Evolutionary conservation across 805 yeast genomes (phyloP).

Genomic region (Nakazawaea holstii): DNA sequence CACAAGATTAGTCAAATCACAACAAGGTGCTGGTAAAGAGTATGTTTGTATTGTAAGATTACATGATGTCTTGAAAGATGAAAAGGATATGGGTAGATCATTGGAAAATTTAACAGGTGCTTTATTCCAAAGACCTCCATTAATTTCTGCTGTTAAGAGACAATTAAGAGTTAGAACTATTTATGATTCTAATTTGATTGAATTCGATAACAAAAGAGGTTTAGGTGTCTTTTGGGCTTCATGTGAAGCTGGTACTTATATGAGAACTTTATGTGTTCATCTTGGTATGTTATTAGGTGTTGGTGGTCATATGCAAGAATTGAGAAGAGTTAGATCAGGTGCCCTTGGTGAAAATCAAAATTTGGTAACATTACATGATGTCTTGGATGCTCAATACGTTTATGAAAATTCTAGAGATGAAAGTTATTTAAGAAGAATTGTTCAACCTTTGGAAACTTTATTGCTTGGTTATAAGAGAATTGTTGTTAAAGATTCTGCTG

Average conservation of each 20-base stretch:
- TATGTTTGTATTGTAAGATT: slow-evolving; percentile 96
- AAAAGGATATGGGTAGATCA: slow-evolving; percentile 76
- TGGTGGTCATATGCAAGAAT: slow-evolving; percentile 99
- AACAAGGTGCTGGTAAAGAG: slow-evolving; percentile 99
- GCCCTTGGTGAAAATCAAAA: slow-evolving; percentile 87
- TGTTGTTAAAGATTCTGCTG: slow-evolving; percentile 89
- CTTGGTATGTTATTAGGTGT: slow-evolving; percentile 97
- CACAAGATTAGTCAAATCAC: slow-evolving; percentile 95
- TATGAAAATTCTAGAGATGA: slow-evolving; percentile 98
- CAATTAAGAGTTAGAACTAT: slow-evolving; percentile 97
- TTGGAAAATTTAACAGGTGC: slow-evolving; percentile 98
- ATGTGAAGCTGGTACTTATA: slow-evolving; percentile 99
- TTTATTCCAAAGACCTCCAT: slow-evolving; percentile 97
- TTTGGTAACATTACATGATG: slow-evolving; percentile 94
- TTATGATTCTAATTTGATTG: slow-evolving; percentile 91
- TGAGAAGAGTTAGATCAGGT: slow-evolving; percentile 98
- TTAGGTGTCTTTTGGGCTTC: slow-evolving; percentile 99
- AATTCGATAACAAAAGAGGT: slow-evolving; percentile 95
- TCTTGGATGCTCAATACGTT: slow-evolving; percentile 96
- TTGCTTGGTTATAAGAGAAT: slow-evolving; percentile 94
- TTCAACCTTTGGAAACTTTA: slow-evolving; percentile 91
- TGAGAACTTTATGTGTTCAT: slow-evolving; percentile 99
- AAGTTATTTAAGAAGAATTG: slow-evolving; percentile 86
- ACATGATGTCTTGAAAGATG: slow-evolving; percentile 89
- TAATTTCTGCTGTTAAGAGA: slow-evolving; percentile 98